Percentiles rank a stretch among this genome's conserved stretches.
Evolutionary conservation across 331 rosid genomes (phyloP).

Genomic region (Malus hybrid): DNA sequence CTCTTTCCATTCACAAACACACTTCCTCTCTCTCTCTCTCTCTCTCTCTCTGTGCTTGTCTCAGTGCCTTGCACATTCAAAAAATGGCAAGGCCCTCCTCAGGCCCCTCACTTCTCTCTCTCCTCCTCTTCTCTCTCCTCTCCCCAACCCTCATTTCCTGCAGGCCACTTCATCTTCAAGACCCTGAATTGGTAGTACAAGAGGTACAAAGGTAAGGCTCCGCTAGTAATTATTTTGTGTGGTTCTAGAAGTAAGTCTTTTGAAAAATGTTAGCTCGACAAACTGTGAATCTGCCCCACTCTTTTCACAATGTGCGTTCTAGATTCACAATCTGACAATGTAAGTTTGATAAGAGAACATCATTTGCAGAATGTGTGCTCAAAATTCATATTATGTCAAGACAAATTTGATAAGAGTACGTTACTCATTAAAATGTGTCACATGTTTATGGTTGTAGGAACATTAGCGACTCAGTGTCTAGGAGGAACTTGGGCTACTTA

Average conservation of each 20-base stretch:
- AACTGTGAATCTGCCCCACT: no score
- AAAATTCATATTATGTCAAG: no score
- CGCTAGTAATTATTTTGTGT: not conserved
- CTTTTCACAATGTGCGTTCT: no score
- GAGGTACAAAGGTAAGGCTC: conserved; percentile 68
- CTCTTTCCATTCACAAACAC: not conserved
- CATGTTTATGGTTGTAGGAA: conserved; percentile 27
- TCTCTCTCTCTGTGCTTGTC: not conserved
- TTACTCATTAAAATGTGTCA: not conserved
- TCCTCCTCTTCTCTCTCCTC: conserved; percentile 37
- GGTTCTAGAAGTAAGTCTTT: no score
- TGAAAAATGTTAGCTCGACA: no score
- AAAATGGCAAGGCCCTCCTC: conserved; percentile 28
- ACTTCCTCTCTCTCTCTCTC: not conserved
- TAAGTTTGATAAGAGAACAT: no score
- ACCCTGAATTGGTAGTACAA: conserved; percentile 55
- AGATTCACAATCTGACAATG: no score
- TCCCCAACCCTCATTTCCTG: conserved; percentile 36
- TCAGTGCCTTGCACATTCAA: not conserved
- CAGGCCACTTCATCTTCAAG: conserved; percentile 23
- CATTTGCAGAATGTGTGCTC: no score
- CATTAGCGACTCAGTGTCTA: conserved; percentile 47
- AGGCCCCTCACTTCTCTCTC: conserved; percentile 10
- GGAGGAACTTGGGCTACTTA: conserved; percentile 68
- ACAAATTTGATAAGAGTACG: no score